phyloP scores from a whole-genome alignment of 148 eudicot genomes.

The Chenopodium suecicum region DNA sequence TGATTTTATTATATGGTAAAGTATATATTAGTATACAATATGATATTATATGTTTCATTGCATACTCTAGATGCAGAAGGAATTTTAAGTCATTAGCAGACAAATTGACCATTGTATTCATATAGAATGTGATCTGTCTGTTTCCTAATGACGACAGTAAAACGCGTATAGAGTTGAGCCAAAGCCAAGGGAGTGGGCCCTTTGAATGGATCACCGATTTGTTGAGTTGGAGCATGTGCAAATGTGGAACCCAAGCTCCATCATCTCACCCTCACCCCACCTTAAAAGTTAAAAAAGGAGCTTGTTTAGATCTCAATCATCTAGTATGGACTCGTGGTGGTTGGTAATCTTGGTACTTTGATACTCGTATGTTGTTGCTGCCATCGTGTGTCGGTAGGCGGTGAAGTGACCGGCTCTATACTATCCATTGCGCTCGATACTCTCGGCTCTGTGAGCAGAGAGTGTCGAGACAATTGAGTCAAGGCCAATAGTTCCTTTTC shows the following conservation, averaged over 20 bases:
- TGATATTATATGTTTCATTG: not conserved
- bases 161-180: slow-evolving; percentile 4
- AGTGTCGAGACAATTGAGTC: too few species aligned
- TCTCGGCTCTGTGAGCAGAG: too few species aligned
- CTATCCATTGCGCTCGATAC: too few species aligned
- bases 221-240: slow-evolving; percentile 2
- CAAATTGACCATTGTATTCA: not conserved
- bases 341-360: not conserved
- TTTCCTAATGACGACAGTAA: slow-evolving; percentile 18
- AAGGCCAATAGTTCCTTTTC: too few species aligned
- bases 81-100: not conserved
- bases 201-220: slow-evolving; percentile 28
- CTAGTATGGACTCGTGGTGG: not conserved
- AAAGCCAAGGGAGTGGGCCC: slow-evolving; percentile 13
- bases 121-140: slow-evolving; percentile 3
- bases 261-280: not conserved
- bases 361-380: not conserved
- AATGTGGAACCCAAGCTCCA: slow-evolving; percentile 13
- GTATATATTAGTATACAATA: not conserved
- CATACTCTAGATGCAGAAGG: not conserved
- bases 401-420: not conserved
- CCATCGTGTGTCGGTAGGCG: not conserved
- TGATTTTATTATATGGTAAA: not conserved
- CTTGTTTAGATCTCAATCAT: not conserved
- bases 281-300: not conserved